Evolutionary conservation across 1,284 basidiomycete genomes (phyloP), one percentile per base, ranked within the genome.

Genomic region (Leccinum subfulvum): DNA sequence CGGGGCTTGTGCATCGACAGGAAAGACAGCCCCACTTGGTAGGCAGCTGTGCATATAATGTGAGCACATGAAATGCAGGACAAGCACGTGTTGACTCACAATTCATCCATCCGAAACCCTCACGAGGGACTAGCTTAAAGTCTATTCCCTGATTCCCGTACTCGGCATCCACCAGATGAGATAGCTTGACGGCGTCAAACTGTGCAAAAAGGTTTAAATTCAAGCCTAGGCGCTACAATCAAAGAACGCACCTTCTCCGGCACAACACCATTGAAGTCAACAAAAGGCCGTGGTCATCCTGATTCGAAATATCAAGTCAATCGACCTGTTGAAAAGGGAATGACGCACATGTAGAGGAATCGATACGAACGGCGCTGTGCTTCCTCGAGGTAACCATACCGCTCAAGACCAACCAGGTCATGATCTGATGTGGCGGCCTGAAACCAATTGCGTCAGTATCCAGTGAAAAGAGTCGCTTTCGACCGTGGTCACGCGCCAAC

Each of bases 101-200:
- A 67, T 95, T 95, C 90, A 94, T 95, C 95, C 94, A 96, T 4
- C 97, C 97, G 72, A 99, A 99, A 60, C 97, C 97, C 79, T 98
- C 97, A 23, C 95, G 84, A 58, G 95, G 95, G 39, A 98, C 90
- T 84, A 94, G 91, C 81, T 95, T 94, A 81, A 98, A 98, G 80
- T 98, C 95, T 69, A 96, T 84, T 60, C 97, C 97, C 77, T 99
- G 97, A 78, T 98, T 99, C 13, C 97, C 97, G 75, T 98, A 98
- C 80, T 99, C 97, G 53, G 97, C 97, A 72, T 97, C 95, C 4
- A 99, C 96, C 64, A 98, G 83, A 78, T 98, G 96, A 3, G 93
- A 95, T 21, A 97, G 83, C 74, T 90, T 92, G 68, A 98, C 97
- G 0, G 95, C 97, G 72, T 99, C 96, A 74, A 98, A 98, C 89